Base-by-base conservation (phyloP, 2,329 filamentous ascomycete genomes). In the Byssoonygena ceratinophila region DNA sequence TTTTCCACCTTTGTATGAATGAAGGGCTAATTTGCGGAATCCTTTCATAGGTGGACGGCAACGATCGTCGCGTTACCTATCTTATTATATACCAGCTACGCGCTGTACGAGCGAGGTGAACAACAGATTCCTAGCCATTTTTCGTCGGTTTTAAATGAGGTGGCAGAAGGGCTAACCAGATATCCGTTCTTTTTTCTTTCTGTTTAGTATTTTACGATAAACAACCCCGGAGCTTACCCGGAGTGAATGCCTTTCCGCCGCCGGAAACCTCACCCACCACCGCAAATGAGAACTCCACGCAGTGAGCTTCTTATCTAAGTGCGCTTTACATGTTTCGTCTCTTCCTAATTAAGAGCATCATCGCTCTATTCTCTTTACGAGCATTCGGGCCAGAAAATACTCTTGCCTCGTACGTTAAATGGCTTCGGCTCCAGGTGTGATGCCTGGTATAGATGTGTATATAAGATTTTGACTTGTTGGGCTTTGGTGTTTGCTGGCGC, bases 21-120 rank as follows among this genome's bases (percentile, higher is more conserved):
- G 39, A 25, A 18, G 3, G 31, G 12, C 32, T 48, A 39, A 48
- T 16, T 23, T 18, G 18, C 2, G 23, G 5, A 14, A 6, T 39
- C 16, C 23, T 37, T 29, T 18, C 6, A 12, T 12, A 64, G 61
- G 51, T 64, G 61, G 61, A 57, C 56, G 25, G 54, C 59, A 40
- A 58, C 55, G n/a, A 62, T 64, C 25, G 60, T 64, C 4, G 61
- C 61, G 4, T 41, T 63, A 5, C 61, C 61, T 31, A 61, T 64
- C 51, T 32, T 64, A 34, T 23, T 64, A 39, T 61, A 54, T 44
- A 62, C 61, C 25, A 62, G 58, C 41, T 64, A 60, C 52, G 55
- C 58, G 25, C 53, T 64, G 37, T 64, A 60, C 51, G 55, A 64
- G 46, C 56, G 61, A 55, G 57, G 61, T 64, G 36, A 56, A 57